These are phyloP conservation scores for Nakazawaea ernobii DNA, from an alignment of 805 yeast species.

Conservation along the genomic window DNA sequence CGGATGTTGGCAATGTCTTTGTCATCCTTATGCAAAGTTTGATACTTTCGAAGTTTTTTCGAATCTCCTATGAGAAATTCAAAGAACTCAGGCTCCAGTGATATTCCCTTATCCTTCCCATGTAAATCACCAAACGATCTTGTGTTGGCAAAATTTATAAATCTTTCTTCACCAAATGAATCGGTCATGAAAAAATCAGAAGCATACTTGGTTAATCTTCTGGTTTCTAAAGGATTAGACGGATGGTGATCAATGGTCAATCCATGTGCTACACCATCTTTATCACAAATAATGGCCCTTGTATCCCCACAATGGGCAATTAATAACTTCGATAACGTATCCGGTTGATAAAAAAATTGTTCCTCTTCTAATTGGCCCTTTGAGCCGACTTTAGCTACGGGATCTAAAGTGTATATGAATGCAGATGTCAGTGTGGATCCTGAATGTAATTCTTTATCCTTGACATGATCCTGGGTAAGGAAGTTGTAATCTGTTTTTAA, in stretches of 20 bases:
- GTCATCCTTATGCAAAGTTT: constrained; percentile 17
- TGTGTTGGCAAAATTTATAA: constrained; percentile 78
- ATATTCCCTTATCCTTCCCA: constrained; percentile 77
- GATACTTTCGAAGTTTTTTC: constrained; percentile 27
- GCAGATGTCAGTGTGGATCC: constrained; percentile 32
- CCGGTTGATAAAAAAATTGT: constrained; percentile 56
- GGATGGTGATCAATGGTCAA: constrained; percentile 86
- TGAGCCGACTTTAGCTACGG: background rate
- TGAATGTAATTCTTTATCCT: constrained; percentile 19
- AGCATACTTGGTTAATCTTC: constrained; percentile 59
- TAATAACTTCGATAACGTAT: constrained; percentile 58
- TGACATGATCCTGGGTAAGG: constrained; percentile 25
- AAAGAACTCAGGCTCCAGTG: constrained; percentile 87
- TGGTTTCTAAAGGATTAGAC: constrained; percentile 69
- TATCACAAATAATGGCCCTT: constrained; percentile 78
- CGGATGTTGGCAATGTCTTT: constrained; percentile 18
- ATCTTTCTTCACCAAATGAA: constrained; percentile 89
- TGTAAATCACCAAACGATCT: constrained; percentile 86
- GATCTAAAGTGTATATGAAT: constrained; percentile 26
- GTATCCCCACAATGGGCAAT: constrained; percentile 95
- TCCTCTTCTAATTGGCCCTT: constrained; percentile 13
- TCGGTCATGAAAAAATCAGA: constrained; percentile 70
- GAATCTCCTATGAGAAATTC: constrained; percentile 66
- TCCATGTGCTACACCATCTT: constrained; percentile 70
- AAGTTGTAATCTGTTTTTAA: constrained; percentile 62